A percentile compares a stretch with the other conserved stretches of the same genome.
These are phyloP conservation scores for Reticulascus tulasneorum DNA, from an alignment of 2,329 filamentous ascomycete genomes.

Conservation along the genomic window DNA sequence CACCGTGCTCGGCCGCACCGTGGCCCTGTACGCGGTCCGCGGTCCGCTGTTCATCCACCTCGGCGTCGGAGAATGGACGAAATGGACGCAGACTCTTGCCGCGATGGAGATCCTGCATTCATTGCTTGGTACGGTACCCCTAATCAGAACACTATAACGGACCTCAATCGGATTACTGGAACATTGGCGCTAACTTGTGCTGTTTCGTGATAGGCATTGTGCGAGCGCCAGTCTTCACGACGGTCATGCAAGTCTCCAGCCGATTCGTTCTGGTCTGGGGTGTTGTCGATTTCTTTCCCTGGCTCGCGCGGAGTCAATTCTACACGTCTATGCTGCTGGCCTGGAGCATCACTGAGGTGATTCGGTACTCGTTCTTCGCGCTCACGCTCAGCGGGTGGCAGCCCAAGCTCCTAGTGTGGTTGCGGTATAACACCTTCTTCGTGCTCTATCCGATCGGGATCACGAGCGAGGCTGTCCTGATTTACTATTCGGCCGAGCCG, in stretches of 20 bases:
- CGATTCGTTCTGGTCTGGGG: conserved; percentile 88
- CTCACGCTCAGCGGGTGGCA: conserved; percentile 62
- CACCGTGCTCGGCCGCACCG: conserved; percentile 67
- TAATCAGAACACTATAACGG: too few relatives aligned
- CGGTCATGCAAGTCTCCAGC: conserved; percentile 82
- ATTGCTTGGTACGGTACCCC: conserved; percentile 56
- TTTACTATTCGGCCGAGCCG: conserved; percentile 65
- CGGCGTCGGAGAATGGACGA: conserved; percentile 62
- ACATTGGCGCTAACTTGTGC: too few relatives aligned
- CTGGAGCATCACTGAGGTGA: conserved; percentile 88
- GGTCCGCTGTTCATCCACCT: conserved; percentile 58
- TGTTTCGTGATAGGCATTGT: conserved; percentile 74
- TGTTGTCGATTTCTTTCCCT: conserved; percentile 70
- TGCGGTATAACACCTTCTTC: conserved; percentile 90
- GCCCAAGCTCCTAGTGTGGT: conserved; percentile 67
- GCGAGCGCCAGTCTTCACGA: conserved; percentile 79
- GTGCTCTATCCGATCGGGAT: conserved; percentile 92
- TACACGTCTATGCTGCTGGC: conserved; percentile 80
- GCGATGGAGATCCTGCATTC: conserved; percentile 81
- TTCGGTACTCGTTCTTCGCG: conserved; percentile 90
- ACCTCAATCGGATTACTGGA: too few relatives aligned
- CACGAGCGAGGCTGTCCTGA: conserved; percentile 76
- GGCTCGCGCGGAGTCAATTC: conserved; percentile 54
- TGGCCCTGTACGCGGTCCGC: conserved; percentile 47
- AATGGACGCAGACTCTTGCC: conserved; percentile 81